phyloP scores from a whole-genome alignment of 2,329 filamentous ascomycete genomes.

The Epichloe sibirici region DNA sequence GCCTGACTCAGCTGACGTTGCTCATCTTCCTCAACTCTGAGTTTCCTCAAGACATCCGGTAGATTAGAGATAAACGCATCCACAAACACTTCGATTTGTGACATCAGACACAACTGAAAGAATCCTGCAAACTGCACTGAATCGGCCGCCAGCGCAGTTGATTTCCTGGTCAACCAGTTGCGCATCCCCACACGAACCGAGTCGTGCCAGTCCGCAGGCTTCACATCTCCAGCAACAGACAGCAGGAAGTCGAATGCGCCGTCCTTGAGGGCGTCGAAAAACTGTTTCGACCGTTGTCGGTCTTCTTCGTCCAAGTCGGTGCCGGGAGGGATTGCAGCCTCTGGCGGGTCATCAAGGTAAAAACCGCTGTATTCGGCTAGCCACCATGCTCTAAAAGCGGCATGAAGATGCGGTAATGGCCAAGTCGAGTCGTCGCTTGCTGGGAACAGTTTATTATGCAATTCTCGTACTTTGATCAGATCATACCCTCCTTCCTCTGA shows the following conservation, averaged over 20 bases:
- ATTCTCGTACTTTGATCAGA: constrained; percentile 54
- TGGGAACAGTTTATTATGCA: constrained; percentile 57
- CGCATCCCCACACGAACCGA: constrained; percentile 74
- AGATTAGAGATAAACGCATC: constrained; percentile 93
- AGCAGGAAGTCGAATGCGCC: constrained; percentile 89
- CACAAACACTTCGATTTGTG: constrained; percentile 74
- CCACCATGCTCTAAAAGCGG: constrained; percentile 75
- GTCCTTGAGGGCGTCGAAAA: constrained; percentile 68
- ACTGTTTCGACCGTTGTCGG: constrained; percentile 57
- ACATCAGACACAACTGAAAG: constrained; percentile 63
- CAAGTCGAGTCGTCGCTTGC: constrained; percentile 57
- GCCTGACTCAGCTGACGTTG: constrained; percentile 57
- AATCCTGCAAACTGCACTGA: constrained; percentile 55
- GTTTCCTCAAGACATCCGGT: constrained; percentile 75
- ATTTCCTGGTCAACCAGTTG: constrained; percentile 71
- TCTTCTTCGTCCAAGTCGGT: constrained; percentile 58
- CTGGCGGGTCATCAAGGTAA: constrained; percentile 62
- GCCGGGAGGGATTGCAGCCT: constrained; percentile 41
- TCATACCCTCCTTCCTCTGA: constrained; percentile 63
- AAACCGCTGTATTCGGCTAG: constrained; percentile 85
- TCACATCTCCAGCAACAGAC: constrained; percentile 70
- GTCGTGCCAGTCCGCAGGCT: constrained; percentile 74
- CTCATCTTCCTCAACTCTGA: constrained; percentile 83
- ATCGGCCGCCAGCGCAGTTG: constrained; percentile 55
- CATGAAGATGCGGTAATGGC: constrained; percentile 63